Evolutionary conservation across 2,329 filamentous ascomycete genomes (phyloP).

Genomic region (Coniochaeta hoffmannii): DNA sequence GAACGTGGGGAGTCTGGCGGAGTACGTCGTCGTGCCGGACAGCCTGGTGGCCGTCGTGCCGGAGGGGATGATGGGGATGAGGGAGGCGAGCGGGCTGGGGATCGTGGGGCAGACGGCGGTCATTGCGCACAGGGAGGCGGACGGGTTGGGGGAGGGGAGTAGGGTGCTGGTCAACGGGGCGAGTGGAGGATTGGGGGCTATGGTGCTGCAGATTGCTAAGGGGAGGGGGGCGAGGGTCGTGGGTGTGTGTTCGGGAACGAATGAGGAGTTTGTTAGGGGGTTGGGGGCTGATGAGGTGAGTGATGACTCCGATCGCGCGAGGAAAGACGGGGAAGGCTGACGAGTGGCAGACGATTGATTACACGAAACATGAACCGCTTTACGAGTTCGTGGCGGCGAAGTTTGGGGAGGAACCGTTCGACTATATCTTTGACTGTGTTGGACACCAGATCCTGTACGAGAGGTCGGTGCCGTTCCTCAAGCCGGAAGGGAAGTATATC

Average conservation of each 20-base stretch:
- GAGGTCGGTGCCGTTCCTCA: conserved; percentile 29
- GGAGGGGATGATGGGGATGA: conserved; percentile 9
- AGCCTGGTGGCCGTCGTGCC: conserved; percentile 20
- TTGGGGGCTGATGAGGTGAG: conserved; percentile 44
- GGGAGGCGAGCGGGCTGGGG: conserved; percentile 23
- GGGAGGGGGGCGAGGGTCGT: conserved; percentile 32
- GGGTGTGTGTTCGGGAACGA: conserved; percentile 39
- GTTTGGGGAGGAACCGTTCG: conserved; percentile 21
- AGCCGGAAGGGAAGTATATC: conserved; percentile 23
- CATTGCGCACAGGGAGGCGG: conserved; percentile 17
- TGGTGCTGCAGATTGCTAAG: conserved; percentile 36
- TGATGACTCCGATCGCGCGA: too few species aligned
- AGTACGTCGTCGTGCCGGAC: conserved; percentile 25
- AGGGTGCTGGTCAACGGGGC: conserved; percentile 40
- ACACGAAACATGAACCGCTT: conserved; percentile 28
- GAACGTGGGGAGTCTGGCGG: conserved; percentile 24
- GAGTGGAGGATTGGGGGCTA: conserved; percentile 39
- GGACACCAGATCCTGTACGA: conserved; percentile 39
- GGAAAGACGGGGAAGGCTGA: background rate
- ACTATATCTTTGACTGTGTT: conserved; percentile 40
- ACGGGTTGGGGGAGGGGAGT: conserved; percentile 11
- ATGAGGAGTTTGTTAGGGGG: conserved; percentile 33
- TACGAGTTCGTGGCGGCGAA: conserved; percentile 23
- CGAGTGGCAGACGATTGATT: conserved; percentile 31
- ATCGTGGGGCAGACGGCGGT: conserved; percentile 26